Conservation (phyloP, 2,329 filamentous ascomycete species). For the Trematosphaeria pertusa region DNA sequence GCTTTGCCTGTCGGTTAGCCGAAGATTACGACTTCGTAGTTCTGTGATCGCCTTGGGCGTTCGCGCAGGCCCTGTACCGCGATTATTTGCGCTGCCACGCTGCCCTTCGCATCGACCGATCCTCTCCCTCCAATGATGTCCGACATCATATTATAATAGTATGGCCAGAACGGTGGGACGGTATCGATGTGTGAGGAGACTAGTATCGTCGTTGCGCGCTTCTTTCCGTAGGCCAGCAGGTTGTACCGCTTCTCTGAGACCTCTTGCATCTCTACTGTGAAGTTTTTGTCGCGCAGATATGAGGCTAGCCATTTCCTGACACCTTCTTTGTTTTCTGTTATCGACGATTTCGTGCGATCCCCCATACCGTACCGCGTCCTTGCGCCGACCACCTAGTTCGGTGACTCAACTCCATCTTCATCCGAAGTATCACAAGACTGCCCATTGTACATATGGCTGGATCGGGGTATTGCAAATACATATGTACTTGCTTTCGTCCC, state of each 20-base stretch:
- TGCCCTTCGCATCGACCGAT: conserved; percentile 67
- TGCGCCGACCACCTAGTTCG: too few species aligned
- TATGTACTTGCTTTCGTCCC: too few species aligned
- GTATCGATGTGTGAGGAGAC: conserved; percentile 84
- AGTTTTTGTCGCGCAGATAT: conserved; percentile 68
- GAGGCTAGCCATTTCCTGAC: conserved; percentile 73
- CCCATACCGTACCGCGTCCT: too few species aligned
- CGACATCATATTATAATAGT: conserved; percentile 60
- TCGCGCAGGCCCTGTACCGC: conserved; percentile 65
- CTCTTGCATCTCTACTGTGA: conserved; percentile 68
- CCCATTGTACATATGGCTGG: too few species aligned
- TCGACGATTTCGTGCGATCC: too few species aligned
- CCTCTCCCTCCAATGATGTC: conserved; percentile 72
- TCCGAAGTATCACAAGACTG: too few species aligned
- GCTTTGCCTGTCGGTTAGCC: conserved; percentile 90
- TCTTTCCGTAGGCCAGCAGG: conserved; percentile 70
- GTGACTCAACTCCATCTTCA: too few species aligned
- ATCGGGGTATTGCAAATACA: too few species aligned
- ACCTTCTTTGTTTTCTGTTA: conserved; percentile 71
- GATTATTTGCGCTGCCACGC: conserved; percentile 74
- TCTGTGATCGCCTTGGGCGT: conserved; percentile 48
- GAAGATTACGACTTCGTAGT: conserved; percentile 78
- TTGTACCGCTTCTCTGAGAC: conserved; percentile 69
- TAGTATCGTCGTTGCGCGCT: conserved; percentile 65
- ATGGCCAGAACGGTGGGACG: conserved; percentile 72